Percentiles rank a stretch among this genome's conserved stretches.
phyloP scores from a whole-genome alignment of 306 rosid species.

The Prinsepia uniflora region DNA sequence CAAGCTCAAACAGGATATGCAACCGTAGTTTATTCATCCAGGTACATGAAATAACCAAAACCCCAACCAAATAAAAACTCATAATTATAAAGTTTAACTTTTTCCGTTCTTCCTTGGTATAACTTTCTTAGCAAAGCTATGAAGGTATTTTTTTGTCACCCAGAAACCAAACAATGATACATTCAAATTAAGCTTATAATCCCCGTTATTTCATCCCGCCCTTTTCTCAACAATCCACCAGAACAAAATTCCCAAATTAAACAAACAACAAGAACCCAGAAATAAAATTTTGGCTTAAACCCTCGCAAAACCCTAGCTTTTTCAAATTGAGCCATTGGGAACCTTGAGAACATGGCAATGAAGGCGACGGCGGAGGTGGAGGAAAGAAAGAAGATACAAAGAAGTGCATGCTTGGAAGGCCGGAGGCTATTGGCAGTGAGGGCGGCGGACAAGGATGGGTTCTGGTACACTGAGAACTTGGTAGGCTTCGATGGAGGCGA shows the following conservation, averaged over 20 bases:
- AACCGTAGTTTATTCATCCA: not conserved
- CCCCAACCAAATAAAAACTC: not conserved
- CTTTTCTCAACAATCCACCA: not conserved
- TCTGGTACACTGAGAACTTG: conserved; percentile 73
- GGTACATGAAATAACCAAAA: not conserved
- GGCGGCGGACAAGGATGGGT: conserved; percentile 66
- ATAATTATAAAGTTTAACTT: not conserved
- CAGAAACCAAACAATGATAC: not conserved
- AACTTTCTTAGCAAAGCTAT: not conserved
- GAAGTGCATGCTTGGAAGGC: conserved; percentile 58
- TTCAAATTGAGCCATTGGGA: not conserved
- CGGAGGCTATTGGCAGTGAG: conserved; percentile 75
- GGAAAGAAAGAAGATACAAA: conserved; percentile 55
- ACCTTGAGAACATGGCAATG: conserved; percentile 62
- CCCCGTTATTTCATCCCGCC: not conserved
- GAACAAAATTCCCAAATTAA: not conserved
- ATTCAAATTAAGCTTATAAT: not conserved
- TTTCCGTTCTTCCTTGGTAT: conserved; percentile 3
- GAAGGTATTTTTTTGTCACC: not conserved
- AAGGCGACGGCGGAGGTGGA: conserved; percentile 59
- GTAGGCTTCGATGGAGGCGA: conserved; percentile 49
- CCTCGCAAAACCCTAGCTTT: conserved; percentile 22
- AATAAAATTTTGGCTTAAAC: conserved; percentile 4
- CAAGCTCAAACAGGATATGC: not conserved
- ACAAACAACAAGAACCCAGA: not conserved